phyloP scores from a whole-genome alignment of 1,139 yeast species.

The Candida tetrigidarum region DNA sequence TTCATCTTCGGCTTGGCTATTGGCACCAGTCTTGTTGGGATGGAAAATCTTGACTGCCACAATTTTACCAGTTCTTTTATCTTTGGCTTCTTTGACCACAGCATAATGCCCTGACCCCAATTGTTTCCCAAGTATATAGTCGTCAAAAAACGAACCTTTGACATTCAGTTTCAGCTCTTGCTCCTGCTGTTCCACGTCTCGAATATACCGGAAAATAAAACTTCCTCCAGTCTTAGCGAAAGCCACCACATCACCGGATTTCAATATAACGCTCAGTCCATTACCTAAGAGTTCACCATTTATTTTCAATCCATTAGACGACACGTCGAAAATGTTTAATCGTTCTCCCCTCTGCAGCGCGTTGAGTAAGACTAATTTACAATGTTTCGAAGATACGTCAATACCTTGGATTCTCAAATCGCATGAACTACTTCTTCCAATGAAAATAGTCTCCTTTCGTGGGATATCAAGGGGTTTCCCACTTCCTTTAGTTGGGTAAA shows the following conservation, averaged over 20 bases:
- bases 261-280: slow-evolving; percentile 49
- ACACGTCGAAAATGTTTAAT: slow-evolving; percentile 57
- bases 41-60: slow-evolving; percentile 82
- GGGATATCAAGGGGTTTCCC: slow-evolving; percentile 39
- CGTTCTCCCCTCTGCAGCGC: slow-evolving; percentile 37
- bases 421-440: slow-evolving; percentile 70
- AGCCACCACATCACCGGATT: slow-evolving; percentile 65
- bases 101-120: slow-evolving; percentile 83
- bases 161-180: slow-evolving; percentile 17
- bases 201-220: slow-evolving; percentile 56
- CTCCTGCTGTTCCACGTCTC: slow-evolving; percentile 23
- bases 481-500: slow-evolving; percentile 35
- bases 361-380: slow-evolving; percentile 47
- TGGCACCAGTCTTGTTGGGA: slow-evolving; percentile 51
- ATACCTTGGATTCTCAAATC: slow-evolving; percentile 57
- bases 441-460: slow-evolving; percentile 33
- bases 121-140: slow-evolving; percentile 61
- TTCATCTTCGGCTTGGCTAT: slow-evolving; percentile 41
- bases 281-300: slow-evolving; percentile 60
- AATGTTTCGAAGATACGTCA: slow-evolving; percentile 72
- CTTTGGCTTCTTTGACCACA: slow-evolving; percentile 69
- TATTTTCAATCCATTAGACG: slow-evolving; percentile 70
- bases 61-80: slow-evolving; percentile 57
- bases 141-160: slow-evolving; percentile 55
- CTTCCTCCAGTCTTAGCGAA: slow-evolving; percentile 65